Conservation (phyloP, 208 protist species). For the Strigomonas galati region DNA sequence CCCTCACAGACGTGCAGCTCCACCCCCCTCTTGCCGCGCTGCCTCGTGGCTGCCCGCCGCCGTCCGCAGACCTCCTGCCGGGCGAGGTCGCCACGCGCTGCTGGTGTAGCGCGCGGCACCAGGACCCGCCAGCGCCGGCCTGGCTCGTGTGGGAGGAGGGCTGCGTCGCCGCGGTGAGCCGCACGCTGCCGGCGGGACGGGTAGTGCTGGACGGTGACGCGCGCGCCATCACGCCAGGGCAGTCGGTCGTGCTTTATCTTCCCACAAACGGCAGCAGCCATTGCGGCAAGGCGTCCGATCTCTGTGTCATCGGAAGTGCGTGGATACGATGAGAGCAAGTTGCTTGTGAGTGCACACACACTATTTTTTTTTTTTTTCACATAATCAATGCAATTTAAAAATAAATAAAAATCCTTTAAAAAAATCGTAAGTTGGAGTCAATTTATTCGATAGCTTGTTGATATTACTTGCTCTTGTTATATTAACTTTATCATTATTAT, state of each 20-base stretch:
- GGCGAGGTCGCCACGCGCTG: conserved; percentile 21
- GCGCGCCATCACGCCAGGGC: conserved; percentile 57
- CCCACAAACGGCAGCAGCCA: conserved; percentile 14
- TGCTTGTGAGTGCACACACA: too few relatives aligned
- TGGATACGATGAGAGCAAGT: neutral
- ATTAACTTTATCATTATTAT: neutral
- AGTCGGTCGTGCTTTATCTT: conserved; percentile 56
- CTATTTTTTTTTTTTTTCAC: too few relatives aligned
- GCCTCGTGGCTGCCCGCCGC: neutral
- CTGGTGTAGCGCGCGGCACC: conserved; percentile 52
- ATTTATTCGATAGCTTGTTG: neutral
- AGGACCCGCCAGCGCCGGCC: conserved; percentile 38
- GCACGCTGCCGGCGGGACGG: conserved; percentile 1
- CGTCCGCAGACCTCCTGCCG: neutral
- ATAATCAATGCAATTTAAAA: neutral
- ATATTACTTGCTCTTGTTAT: neutral
- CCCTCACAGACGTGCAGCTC: neutral
- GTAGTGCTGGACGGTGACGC: conserved; percentile 38
- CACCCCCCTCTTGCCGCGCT: conserved; percentile 6
- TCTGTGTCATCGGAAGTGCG: conserved; percentile 8
- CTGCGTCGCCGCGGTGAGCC: conserved; percentile 3
- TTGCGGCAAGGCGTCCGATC: conserved; percentile 29
- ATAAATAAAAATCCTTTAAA: conserved; percentile 6
- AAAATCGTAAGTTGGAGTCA: neutral
- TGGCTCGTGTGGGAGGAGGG: conserved; percentile 26